These are phyloP conservation scores for Physcomitrium patens DNA, from an alignment of 225 moss, liverwort and hornwort species.

Conservation along the genomic window DNA sequence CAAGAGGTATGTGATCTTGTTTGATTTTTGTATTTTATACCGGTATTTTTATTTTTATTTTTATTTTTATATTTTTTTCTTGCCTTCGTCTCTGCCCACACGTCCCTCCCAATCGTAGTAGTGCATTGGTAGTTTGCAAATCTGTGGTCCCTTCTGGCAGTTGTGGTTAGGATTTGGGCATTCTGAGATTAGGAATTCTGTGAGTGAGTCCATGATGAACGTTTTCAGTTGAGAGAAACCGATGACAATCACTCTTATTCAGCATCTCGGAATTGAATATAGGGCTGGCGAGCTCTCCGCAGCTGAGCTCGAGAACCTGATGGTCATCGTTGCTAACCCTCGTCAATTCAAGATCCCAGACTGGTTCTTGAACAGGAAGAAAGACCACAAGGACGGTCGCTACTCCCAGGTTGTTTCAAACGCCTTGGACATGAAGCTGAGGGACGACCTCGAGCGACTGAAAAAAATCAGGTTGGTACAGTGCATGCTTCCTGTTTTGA, in stretches of 20 bases:
- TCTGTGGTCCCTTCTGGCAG: neutral
- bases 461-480: conserved; percentile 82
- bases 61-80: no score
- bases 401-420: conserved; percentile 90
- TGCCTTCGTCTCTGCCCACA: no score
- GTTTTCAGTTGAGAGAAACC: neutral
- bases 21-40: neutral
- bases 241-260: neutral
- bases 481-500: neutral
- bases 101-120: no score
- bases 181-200: neutral
- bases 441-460: conserved; percentile 82
- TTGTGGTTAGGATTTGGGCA: conserved; percentile 1
- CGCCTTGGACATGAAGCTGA: conserved; percentile 90
- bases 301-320: conserved; percentile 78
- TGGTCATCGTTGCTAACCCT: conserved; percentile 90
- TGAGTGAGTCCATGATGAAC: neutral
- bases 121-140: neutral
- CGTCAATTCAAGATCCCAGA: conserved; percentile 91
- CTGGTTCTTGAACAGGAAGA: conserved; percentile 94
- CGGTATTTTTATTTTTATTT: no score
- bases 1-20: conserved; percentile 52
- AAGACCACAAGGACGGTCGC: conserved; percentile 91
- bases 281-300: conserved; percentile 85
- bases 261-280: neutral